Evolutionary conservation across 1,284 basidiomycete genomes (phyloP).

Genomic region (Paramarasmius palmivorus): DNA sequence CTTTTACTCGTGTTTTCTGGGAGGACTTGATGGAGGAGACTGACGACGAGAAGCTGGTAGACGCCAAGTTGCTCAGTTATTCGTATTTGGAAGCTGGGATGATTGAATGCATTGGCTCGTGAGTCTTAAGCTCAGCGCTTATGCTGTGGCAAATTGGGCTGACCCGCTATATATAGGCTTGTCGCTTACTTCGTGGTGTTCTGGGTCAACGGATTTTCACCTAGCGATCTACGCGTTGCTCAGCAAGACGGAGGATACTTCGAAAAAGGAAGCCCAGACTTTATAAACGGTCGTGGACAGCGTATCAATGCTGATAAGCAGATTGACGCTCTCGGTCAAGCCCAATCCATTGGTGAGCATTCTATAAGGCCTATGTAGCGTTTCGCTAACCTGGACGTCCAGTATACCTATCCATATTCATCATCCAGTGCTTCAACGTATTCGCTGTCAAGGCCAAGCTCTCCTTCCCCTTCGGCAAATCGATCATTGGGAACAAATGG

Average conservation of each 20-base stretch:
- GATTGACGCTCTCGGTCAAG: slow-evolving; percentile 58
- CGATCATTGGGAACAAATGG: slow-evolving; percentile 57
- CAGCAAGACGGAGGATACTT: slow-evolving; percentile 52
- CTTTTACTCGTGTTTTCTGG: slow-evolving; percentile 64
- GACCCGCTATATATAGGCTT: too few species aligned
- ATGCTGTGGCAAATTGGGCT: too few species aligned
- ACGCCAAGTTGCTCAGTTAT: slow-evolving; percentile 63
- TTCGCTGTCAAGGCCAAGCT: slow-evolving; percentile 70
- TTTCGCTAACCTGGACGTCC: background rate
- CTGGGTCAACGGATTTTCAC: slow-evolving; percentile 61
- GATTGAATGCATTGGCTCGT: slow-evolving; percentile 55
- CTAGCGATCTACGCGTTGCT: slow-evolving; percentile 51
- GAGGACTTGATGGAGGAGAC: slow-evolving; percentile 52
- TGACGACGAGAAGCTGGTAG: slow-evolving; percentile 62
- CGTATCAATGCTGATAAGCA: slow-evolving; percentile 47
- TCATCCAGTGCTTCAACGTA: slow-evolving; percentile 72
- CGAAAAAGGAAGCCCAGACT: slow-evolving; percentile 49
- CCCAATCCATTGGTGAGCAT: slow-evolving; percentile 57
- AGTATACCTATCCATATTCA: slow-evolving; percentile 69
- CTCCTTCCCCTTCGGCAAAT: slow-evolving; percentile 61
- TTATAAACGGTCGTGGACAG: slow-evolving; percentile 54
- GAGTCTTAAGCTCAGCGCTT: too few species aligned
- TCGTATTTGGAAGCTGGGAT: slow-evolving; percentile 68
- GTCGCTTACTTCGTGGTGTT: slow-evolving; percentile 69
- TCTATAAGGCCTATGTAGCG: background rate